Evolutionary conservation across 2,329 filamentous ascomycete species (phyloP), one percentile per base, ranked within the genome.

Genomic region (Reticulascus tulasneorum): DNA sequence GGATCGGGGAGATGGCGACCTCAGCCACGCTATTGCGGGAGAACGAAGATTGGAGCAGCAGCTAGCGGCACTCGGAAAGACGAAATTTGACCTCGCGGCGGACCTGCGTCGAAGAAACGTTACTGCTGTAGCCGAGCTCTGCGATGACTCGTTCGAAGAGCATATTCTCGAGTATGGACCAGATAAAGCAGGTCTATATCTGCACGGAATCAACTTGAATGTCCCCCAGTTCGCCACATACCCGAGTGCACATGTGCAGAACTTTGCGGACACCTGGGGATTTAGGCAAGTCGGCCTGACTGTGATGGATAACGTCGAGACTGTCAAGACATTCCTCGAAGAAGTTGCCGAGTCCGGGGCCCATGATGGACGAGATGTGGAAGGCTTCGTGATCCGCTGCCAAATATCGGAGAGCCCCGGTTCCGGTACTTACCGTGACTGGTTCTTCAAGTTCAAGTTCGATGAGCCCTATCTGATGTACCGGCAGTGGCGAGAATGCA

Each of bases 361-460:
- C 23, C 91, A 94, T 63, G 82, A 86, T 45, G 91, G 90, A 9
- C 84, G 90, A 35, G 91, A 97, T 49, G 91, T 95, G 0, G 93
- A 98, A 62, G 93, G 93, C 5, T 98, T 98, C 51, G 93, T 98
- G 38, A 84, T 98, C 49, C 83, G 93, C 37, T 97, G 93, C 74
- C 86, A 79, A 66, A 80, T 69, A 69, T 67, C 72, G 12, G 54
- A 62, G n/a, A 62, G 79, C 19, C 66, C 68, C 1, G 64, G 62
- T 2, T 56, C 59, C 11, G 60, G 59, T 3, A 74, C 77, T 1
- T 93, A 82, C 58, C 66, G 77, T n/a, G 90, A 98, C 59, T 98
- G 93, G 93, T 98, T 98, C 64, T 98, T 98, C 81, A 98, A 98
- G 64, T 98, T 90, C 77, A 98, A 98, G 66, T 98, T 98, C 42